These are phyloP conservation scores for Exserohilum turcica DNA, from an alignment of 2,329 filamentous ascomycete genomes.

Conservation along the genomic window DNA sequence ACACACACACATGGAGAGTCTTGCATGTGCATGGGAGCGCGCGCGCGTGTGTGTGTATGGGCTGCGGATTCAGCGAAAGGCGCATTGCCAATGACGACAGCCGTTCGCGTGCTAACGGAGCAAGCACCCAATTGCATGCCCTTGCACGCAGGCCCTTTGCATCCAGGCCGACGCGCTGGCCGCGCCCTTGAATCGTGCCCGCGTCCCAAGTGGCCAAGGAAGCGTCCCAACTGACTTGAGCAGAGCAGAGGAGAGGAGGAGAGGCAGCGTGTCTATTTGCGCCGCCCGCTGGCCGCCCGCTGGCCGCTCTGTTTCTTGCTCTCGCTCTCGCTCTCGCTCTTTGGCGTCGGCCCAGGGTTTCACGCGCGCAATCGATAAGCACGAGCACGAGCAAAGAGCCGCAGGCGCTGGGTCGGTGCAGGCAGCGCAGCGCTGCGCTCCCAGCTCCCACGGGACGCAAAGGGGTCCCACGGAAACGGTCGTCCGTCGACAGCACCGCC, in stretches of 20 bases:
- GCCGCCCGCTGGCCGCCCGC: background rate
- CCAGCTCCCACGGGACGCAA: background rate
- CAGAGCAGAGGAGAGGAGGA: too few species aligned
- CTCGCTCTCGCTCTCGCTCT: too few species aligned
- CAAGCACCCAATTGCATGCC: slow-evolving; percentile 24
- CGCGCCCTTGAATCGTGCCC: slow-evolving; percentile 25
- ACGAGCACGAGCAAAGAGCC: slow-evolving; percentile 18
- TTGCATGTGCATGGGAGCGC: slow-evolving; percentile 13
- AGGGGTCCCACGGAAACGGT: slow-evolving; percentile 9
- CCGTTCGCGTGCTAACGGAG: slow-evolving; percentile 20
- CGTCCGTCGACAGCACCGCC: slow-evolving; percentile 6
- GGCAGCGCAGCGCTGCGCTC: background rate
- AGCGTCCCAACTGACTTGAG: background rate
- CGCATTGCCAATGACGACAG: slow-evolving; percentile 23
- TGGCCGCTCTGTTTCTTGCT: too few species aligned
- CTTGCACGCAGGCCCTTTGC: slow-evolving; percentile 21
- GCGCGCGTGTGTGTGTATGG: too few species aligned
- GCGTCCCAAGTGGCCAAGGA: slow-evolving; percentile 2
- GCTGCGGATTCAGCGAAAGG: slow-evolving; percentile 16
- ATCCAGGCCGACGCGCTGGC: slow-evolving; percentile 20
- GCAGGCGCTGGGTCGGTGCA: slow-evolving; percentile 6
- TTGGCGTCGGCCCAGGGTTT: too few species aligned
- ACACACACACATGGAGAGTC: too few species aligned
- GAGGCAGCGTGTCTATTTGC: too few species aligned
- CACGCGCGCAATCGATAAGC: slow-evolving; percentile 29